Evolutionary conservation across 164 flowering plant species (phyloP), one percentile per base, ranked within the genome.

Genomic region (Magnolia kwangsiensis): DNA sequence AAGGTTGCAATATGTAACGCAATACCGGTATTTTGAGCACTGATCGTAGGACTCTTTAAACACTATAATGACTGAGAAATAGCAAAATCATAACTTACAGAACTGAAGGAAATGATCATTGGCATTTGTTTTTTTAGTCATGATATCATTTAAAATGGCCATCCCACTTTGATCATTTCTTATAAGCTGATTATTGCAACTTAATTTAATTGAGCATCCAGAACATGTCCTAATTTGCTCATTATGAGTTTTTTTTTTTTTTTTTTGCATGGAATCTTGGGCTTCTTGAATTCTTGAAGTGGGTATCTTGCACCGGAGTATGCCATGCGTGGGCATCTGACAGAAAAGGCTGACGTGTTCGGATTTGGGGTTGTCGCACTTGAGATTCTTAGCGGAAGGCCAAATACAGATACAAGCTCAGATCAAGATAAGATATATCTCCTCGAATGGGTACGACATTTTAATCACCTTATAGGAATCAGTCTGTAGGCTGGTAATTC

Each of bases 191-290:
- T 37, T 37, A 37, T 37, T 37, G 45, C 45, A 37, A 37, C 0
- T 37, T 37, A 37, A 37, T 37, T 37, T 0, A 37, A 37, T 37
- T 37, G 45, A 37, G 45, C 45, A 37, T 23, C 72, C 50, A 24
- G 88, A 92, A 92, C 90, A 71, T 75, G 74, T 7, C 76, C 65
- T 70, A 66, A 72, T 71, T 64, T 92, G 64, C 76, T 78, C 72
- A 89, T 90, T 49, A 72, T 83, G 45, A 37, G 45, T 37, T 37
- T 0, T 37, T 37, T 37, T 37, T 3, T 37, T 0, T 37, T 0
- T 31, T 31, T 31, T 31, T 2, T 31, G 5, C 5, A 2, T 31
- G 37, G 37, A 31, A 31, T 2, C 37, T 31, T 31, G 37, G 5
- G 37, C 37, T 31, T 31, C 37, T 31, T 37, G 45, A 0, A 37